Base-by-base conservation (phyloP, 768 basidiomycete genomes). In the Amanita thiersii region DNA sequence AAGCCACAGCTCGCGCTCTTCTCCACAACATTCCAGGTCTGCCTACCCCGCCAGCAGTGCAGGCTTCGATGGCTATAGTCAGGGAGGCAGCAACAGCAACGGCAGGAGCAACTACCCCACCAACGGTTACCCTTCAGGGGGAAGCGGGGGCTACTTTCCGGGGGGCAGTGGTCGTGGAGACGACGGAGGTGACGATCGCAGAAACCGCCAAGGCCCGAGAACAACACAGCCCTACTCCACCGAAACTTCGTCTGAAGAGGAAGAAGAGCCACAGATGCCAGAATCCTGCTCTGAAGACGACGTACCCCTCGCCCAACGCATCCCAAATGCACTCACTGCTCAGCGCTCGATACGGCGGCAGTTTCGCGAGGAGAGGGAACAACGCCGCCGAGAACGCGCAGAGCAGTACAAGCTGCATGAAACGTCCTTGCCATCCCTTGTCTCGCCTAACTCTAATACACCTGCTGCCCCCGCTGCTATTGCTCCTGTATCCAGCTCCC, bases 301-400 rank as follows among this genome's bases (percentile, higher is more conserved):
- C 50, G 66, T 90, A 1, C 91, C 91, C 1, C 70, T 94, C 11
- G 91, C 89, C 2, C 78, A 75, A 48, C 70, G 80, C 21, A 87
- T 90, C 41, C 91, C 90, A 3, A 81, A 79, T 1, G 91, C 91
- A 3, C 61, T 94, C 44, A 73, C 69, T 2, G 90, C 88, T 7
- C 91, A 94, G 53, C 79, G 76, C 51, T 79, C 82, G 4, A 86
- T 94, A 40, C 75, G 86, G 14, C 66, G 69, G 33, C 74, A 87
- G 54, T 77, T 86, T 17, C 70, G 70, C 26, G 77, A 82, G 47
- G 86, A 89, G 56, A 65, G 75, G 21, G 74, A 79, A 25, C 68
- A 73, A 46, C 68, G 79, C 39, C 68, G 69, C 49, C 58, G 67
- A 31, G 72, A 77, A 30, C 42, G 42, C n/a, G 34, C 39, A 15